Conservation (phyloP, 2,329 filamentous ascomycete species). For the Aquanectria penicillioides region DNA sequence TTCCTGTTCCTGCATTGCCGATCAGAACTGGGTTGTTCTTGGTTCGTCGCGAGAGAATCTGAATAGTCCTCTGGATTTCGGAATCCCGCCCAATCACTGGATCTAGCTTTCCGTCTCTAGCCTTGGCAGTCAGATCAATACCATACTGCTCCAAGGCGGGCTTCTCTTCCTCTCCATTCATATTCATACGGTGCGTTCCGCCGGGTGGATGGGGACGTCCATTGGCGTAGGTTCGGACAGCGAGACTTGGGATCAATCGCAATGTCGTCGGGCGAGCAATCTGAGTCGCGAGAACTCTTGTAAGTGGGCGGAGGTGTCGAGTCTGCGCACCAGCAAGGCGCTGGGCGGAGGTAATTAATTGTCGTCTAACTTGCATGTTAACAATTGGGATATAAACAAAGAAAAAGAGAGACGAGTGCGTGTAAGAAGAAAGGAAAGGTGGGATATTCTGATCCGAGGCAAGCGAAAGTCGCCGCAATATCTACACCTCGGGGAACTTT, state of each 20-base stretch:
- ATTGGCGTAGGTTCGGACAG: slow-evolving; percentile 69
- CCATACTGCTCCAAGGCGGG: slow-evolving; percentile 91
- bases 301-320: slow-evolving; percentile 43
- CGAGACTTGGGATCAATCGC: slow-evolving; percentile 50
- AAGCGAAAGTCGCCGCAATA: slow-evolving; percentile 29
- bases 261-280: slow-evolving; percentile 33
- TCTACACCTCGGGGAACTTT: slow-evolving; percentile 28
- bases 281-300: slow-evolving; percentile 38
- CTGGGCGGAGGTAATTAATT: slow-evolving; percentile 51
- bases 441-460: slow-evolving; percentile 14
- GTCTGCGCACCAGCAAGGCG: slow-evolving; percentile 47
- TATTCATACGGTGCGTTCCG: slow-evolving; percentile 92
- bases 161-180: slow-evolving; percentile 81
- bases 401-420: slow-evolving; percentile 2
- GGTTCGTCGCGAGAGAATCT: slow-evolving; percentile 89
- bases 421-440: slow-evolving; percentile 9
- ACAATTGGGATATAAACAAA: slow-evolving; percentile 21
- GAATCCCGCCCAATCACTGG: slow-evolving; percentile 93
- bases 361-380: slow-evolving; percentile 54
- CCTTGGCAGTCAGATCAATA: slow-evolving; percentile 86
- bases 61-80: slow-evolving; percentile 94
- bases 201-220: slow-evolving; percentile 87
- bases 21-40: slow-evolving; percentile 98
- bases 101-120: slow-evolving; percentile 89
- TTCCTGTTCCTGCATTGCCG: slow-evolving; percentile 88